These are phyloP conservation scores for Fomitopsis pinicola DNA, from an alignment of 1,284 basidiomycete genomes.

Conservation along the genomic window DNA sequence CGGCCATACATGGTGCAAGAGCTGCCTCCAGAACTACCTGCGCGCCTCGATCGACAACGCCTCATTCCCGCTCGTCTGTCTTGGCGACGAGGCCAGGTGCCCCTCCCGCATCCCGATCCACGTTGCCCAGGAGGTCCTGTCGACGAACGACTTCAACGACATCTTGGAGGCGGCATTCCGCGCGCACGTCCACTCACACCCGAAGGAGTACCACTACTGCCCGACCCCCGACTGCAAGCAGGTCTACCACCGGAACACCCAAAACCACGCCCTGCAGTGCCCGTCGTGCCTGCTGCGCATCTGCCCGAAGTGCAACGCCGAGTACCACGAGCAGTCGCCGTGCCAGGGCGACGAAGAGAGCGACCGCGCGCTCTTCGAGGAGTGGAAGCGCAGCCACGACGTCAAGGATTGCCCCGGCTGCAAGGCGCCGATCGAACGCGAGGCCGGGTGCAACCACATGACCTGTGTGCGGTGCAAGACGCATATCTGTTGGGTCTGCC, in stretches of 20 bases:
- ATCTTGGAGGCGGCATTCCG: conserved; percentile 55
- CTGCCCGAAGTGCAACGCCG: conserved; percentile 60
- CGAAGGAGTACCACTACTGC: conserved; percentile 63
- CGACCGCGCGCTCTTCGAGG: conserved; percentile 48
- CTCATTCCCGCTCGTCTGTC: conserved; percentile 64
- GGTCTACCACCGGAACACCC: conserved; percentile 52
- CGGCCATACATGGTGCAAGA: conserved; percentile 61
- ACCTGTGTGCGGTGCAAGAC: conserved; percentile 64
- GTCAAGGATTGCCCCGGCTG: conserved; percentile 72
- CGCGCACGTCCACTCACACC: conserved; percentile 48
- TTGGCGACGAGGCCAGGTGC: conserved; percentile 58
- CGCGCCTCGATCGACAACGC: conserved; percentile 49
- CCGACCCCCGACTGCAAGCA: conserved; percentile 73
- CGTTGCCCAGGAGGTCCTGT: conserved; percentile 45
- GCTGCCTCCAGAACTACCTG: conserved; percentile 56
- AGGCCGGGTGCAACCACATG: conserved; percentile 75
- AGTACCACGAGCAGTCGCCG: conserved; percentile 60
- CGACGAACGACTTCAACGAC: conserved; percentile 45
- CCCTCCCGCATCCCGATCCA: conserved; percentile 45
- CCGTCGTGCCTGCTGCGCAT: conserved; percentile 66
- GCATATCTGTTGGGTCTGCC: conserved; percentile 75
- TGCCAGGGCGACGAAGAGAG: conserved; percentile 52
- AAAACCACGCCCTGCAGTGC: conserved; percentile 56
- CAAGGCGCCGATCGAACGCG: conserved; percentile 60
- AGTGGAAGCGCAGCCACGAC: conserved; percentile 54